A percentile compares a stretch with the other conserved stretches of the same genome.
Conservation (phyloP, 2,329 filamentous ascomycete genomes). For the Zelopaecilomyces penicillatus region DNA sequence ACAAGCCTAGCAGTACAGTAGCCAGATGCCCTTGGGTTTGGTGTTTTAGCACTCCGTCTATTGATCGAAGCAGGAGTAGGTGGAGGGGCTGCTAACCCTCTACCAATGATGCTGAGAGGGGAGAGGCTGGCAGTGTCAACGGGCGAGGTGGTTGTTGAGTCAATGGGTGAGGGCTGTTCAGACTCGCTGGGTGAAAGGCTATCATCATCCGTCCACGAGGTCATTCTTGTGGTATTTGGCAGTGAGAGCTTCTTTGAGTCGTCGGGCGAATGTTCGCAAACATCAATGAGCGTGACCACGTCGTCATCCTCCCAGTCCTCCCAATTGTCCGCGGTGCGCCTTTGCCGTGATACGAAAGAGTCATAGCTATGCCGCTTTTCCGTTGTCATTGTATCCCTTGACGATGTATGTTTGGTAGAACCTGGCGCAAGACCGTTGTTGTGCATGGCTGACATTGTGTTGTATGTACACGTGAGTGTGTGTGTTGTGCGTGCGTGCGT, state of each 20-base stretch:
- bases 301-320: slow-evolving; percentile 47
- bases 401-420: slow-evolving; percentile 1
- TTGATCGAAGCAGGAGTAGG: slow-evolving; percentile 9
- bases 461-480: too few relatives aligned
- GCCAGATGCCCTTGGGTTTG: slow-evolving; percentile 20
- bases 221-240: neutral
- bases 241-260: neutral
- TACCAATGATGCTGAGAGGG: slow-evolving; percentile 1
- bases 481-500: too few relatives aligned
- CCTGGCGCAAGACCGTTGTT: slow-evolving; percentile 5
- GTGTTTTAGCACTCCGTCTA: slow-evolving; percentile 10
- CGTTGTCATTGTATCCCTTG: slow-evolving; percentile 6
- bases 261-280: slow-evolving; percentile 24
- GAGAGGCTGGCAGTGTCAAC: slow-evolving; percentile 1
- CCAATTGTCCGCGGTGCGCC: slow-evolving; percentile 35
- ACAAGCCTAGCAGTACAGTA: slow-evolving; percentile 32
- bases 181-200: slow-evolving; percentile 4
- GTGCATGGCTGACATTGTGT: slow-evolving; percentile 10
- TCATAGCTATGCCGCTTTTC: slow-evolving; percentile 12
- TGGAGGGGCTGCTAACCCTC: slow-evolving; percentile 9
- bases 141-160: slow-evolving; percentile 16
- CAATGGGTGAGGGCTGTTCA: slow-evolving; percentile 1
- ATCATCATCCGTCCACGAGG: neutral
- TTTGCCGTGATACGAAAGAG: slow-evolving; percentile 9
- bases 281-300: slow-evolving; percentile 30